Conservation (phyloP, 768 basidiomycete species). For the Lactifluus piperatus region DNA sequence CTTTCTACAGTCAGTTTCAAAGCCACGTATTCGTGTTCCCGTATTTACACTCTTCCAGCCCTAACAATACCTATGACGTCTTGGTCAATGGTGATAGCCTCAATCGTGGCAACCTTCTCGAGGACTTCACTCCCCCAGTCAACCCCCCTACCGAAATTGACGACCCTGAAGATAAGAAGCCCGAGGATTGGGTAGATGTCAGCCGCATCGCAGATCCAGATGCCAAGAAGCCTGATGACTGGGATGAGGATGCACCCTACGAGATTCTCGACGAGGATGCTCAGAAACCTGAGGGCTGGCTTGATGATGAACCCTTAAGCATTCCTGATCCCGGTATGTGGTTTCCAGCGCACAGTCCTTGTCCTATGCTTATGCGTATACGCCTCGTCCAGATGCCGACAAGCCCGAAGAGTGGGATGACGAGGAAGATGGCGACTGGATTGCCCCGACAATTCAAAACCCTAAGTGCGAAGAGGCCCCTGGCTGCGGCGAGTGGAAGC, state of each 20-base stretch:
- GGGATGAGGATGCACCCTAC: slow-evolving; percentile 96
- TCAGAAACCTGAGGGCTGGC: slow-evolving; percentile 90
- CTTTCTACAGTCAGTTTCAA: slow-evolving; percentile 64
- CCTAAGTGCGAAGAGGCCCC: slow-evolving; percentile 83
- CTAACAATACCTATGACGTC: slow-evolving; percentile 91
- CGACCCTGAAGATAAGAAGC: slow-evolving; percentile 87
- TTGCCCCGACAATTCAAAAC: slow-evolving; percentile 83
- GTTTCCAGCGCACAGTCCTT: background rate
- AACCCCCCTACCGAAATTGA: slow-evolving; percentile 93
- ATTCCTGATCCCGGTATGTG: slow-evolving; percentile 79
- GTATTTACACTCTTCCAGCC: slow-evolving; percentile 35
- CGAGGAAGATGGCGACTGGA: slow-evolving; percentile 98
- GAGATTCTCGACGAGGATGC: slow-evolving; percentile 86
- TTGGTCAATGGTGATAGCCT: slow-evolving; percentile 80
- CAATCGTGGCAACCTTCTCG: slow-evolving; percentile 75
- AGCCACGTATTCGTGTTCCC: background rate
- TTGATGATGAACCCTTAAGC: slow-evolving; percentile 72
- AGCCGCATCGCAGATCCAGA: slow-evolving; percentile 79
- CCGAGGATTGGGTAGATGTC: slow-evolving; percentile 85
- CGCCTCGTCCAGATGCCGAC: slow-evolving; percentile 47
- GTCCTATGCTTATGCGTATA: background rate
- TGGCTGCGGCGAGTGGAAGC: slow-evolving; percentile 94
- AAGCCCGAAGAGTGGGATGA: slow-evolving; percentile 99
- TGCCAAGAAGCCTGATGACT: slow-evolving; percentile 89
- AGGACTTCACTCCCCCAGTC: slow-evolving; percentile 88